phyloP scores from a whole-genome alignment of 2,329 filamentous ascomycete genomes.

The Juglanconis oblonga region DNA sequence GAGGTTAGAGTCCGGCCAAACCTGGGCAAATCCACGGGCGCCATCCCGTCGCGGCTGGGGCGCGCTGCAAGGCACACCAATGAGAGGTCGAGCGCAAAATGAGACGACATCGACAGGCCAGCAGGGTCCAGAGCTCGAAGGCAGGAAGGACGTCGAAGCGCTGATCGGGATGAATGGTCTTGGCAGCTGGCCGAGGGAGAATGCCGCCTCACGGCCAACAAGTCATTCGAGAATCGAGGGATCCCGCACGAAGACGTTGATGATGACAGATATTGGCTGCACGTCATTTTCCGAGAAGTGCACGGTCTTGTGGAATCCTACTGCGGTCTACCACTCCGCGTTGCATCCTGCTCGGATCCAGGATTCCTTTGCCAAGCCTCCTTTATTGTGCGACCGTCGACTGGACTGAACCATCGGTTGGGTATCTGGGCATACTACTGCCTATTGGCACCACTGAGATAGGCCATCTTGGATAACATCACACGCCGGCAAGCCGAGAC shows the following conservation, averaged over 20 bases:
- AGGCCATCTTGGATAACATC: too few relatives aligned
- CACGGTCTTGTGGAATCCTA: neutral
- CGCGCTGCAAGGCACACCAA: slow-evolving; percentile 20
- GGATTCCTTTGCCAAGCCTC: too few relatives aligned
- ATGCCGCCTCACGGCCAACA: neutral
- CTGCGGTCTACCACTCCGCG: neutral
- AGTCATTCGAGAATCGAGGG: neutral
- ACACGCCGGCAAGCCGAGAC: too few relatives aligned
- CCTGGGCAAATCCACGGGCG: slow-evolving; percentile 13
- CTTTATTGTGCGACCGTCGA: too few relatives aligned
- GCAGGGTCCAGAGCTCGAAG: neutral
- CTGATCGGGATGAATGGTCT: neutral
- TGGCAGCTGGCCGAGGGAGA: neutral
- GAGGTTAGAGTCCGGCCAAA: slow-evolving; percentile 2
- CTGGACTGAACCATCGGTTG: too few relatives aligned
- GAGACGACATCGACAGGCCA: slow-evolving; percentile 7
- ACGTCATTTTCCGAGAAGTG: neutral
- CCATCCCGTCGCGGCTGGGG: neutral
- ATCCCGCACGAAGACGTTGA: too few relatives aligned
- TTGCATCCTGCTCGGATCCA: neutral
- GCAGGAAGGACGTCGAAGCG: too few relatives aligned
- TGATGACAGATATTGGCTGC: neutral
- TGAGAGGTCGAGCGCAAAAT: slow-evolving; percentile 17
- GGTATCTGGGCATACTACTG: too few relatives aligned
- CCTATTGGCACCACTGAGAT: too few relatives aligned